Evolutionary conservation across 2,329 filamentous ascomycete genomes (phyloP), one percentile per base, ranked within the genome.

Genomic region (Trematosphaeria pertusa): DNA sequence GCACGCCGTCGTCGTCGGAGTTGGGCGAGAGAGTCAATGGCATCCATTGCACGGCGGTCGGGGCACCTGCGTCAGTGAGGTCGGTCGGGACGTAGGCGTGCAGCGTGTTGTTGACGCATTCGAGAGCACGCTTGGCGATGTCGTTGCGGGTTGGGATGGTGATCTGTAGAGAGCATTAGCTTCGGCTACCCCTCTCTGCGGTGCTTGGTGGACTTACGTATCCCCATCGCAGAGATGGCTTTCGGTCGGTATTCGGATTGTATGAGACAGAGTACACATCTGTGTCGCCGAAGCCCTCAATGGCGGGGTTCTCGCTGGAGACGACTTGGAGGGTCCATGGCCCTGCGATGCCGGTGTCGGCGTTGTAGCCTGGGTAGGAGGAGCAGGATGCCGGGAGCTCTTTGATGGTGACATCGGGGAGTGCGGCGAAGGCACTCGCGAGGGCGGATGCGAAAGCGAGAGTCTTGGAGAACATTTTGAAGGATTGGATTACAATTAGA

Each of bases 381-480:
- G 57, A 36, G 39, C 56, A 61, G 30, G 37, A 46, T 12, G 38
- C 43, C 18, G 56, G 49, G 21, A 59, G 50, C 10, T 51, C 39
- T 44, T 56, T 50, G 14, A 36, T 37, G 18, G 46, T 51, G 12
- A 55, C 48, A 5, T 48, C 37, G 6, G 56, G 51, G n/a, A 59
- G 42, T 17, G 56, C 50, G 28, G 50, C 31, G 12, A 37, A n/a
- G 11, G 44, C 38, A 12, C 51, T 37, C 10, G 42, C 26, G n/a
- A 47, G 24, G 37, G 50, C 8, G 24, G 46, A 41, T 19, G 43
- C 20, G 33, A 54, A 11, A 21, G 43, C 19, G 22, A 54, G 41
- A 69, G 70, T 5, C 62, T 69, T 12, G 68, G 67, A 7, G 59
- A 70, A 17, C 47, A 50, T 46, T 19, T 24, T 46, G 26, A 22